Evolutionary conservation across 1,139 yeast species (phyloP).

Genomic region (Citeromyces hawaiiensis): DNA sequence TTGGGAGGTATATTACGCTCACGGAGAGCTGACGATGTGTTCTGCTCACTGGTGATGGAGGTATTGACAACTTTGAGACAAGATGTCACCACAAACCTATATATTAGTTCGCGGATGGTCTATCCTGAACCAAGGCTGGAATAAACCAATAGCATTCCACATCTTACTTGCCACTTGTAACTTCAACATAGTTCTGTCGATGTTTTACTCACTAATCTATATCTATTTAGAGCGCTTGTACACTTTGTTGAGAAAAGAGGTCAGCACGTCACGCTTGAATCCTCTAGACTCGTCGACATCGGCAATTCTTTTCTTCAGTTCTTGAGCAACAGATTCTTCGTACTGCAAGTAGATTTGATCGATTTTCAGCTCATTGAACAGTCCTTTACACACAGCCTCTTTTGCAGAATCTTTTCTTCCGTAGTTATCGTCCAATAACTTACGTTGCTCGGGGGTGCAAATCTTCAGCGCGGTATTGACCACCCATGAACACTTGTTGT

Average conservation of each 20-base stretch:
- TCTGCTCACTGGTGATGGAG: too few relatives aligned
- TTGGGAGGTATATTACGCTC: too few relatives aligned
- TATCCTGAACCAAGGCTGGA: too few relatives aligned
- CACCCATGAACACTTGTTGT: conserved; percentile 98
- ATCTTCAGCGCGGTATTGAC: conserved; percentile 82
- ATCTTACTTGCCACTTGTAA: too few relatives aligned
- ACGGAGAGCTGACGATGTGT: too few relatives aligned
- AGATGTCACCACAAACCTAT: too few relatives aligned
- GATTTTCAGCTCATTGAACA: conserved; percentile 65
- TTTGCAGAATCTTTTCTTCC: conserved; percentile 66
- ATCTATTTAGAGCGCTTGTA: conserved; percentile 81
- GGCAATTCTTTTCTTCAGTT: conserved; percentile 52
- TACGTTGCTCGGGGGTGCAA: conserved; percentile 72
- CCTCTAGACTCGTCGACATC: conserved; percentile 82
- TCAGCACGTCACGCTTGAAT: conserved; percentile 73
- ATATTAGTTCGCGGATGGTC: too few relatives aligned
- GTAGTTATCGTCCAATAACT: conserved; percentile 72
- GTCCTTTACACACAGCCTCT: conserved; percentile 61
- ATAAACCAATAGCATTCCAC: too few relatives aligned
- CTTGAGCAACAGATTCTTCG: conserved; percentile 64
- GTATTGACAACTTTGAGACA: too few relatives aligned
- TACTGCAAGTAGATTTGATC: conserved; percentile 62
- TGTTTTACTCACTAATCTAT: too few relatives aligned
- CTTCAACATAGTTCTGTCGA: too few relatives aligned
- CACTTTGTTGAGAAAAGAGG: conserved; percentile 76